phyloP scores from a whole-genome alignment of 2,329 filamentous ascomycete genomes.

The Arthrinium puccinioides region DNA sequence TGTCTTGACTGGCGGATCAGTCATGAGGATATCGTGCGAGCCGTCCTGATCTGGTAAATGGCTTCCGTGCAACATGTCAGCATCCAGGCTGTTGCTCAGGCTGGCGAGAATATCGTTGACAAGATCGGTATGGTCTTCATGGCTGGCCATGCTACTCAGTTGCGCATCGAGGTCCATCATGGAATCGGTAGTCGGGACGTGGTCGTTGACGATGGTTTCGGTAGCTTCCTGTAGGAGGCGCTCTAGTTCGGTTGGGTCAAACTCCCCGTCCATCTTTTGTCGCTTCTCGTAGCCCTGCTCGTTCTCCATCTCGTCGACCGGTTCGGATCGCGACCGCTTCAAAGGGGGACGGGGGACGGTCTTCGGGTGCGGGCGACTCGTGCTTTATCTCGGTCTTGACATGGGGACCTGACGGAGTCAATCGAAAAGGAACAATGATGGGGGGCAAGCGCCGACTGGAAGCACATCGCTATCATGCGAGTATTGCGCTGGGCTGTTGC shows the following conservation, averaged over 20 bases:
- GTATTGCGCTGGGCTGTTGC: too few relatives aligned
- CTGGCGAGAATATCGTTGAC: not conserved
- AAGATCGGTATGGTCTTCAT: slow-evolving; percentile 10
- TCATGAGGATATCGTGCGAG: slow-evolving; percentile 1
- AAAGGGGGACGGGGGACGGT: slow-evolving; percentile 12
- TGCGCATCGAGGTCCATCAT: not conserved
- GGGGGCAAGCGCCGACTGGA: too few relatives aligned
- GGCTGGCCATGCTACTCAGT: too few relatives aligned
- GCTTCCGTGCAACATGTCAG: too few relatives aligned
- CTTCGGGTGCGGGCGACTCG: slow-evolving; percentile 13
- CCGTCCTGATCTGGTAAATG: not conserved
- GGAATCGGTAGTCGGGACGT: too few relatives aligned
- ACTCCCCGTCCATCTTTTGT: slow-evolving; percentile 13
- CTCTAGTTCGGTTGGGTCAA: too few relatives aligned
- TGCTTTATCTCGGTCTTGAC: slow-evolving; percentile 21
- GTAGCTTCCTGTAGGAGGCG: too few relatives aligned
- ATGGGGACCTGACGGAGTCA: slow-evolving; percentile 19
- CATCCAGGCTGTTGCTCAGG: not conserved
- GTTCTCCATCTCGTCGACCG: slow-evolving; percentile 8
- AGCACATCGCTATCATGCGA: too few relatives aligned
- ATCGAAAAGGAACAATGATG: too few relatives aligned
- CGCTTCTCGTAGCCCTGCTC: slow-evolving; percentile 16
- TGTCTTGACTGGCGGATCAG: slow-evolving; percentile 5
- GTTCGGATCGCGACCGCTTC: slow-evolving; percentile 17
- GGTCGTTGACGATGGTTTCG: too few relatives aligned